Conservation (phyloP, 1,139 yeast genomes). For the Saccharomyces hybrid region DNA sequence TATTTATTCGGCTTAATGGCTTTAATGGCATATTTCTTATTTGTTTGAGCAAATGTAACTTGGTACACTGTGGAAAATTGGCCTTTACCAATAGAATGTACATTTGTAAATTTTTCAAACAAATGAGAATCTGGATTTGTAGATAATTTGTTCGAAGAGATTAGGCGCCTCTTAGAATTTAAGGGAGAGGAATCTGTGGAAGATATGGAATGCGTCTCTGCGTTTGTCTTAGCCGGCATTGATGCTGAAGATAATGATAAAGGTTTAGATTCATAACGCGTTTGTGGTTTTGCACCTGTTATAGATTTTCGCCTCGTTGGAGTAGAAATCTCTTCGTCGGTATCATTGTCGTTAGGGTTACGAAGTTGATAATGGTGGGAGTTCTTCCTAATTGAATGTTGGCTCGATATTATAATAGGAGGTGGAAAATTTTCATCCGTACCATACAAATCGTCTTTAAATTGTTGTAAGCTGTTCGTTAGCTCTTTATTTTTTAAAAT, state of each 20-base stretch:
- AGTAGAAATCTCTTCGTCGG: slow-evolving; percentile 16
- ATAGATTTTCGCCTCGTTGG: slow-evolving; percentile 19
- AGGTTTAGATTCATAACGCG: neutral
- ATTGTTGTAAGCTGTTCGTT: slow-evolving; percentile 30
- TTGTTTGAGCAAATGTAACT: slow-evolving; percentile 54
- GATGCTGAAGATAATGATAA: neutral
- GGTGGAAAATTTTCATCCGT: slow-evolving; percentile 14
- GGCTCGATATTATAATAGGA: slow-evolving; percentile 3
- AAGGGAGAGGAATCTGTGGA: slow-evolving; percentile 6
- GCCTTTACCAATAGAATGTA: slow-evolving; percentile 69
- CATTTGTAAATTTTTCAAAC: slow-evolving; percentile 61
- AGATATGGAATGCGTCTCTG: neutral
- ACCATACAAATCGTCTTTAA: slow-evolving; percentile 33
- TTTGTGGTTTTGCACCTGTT: slow-evolving; percentile 4
- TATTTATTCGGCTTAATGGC: slow-evolving; percentile 47
- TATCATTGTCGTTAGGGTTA: slow-evolving; percentile 5
- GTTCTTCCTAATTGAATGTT: neutral
- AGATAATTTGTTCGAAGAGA: slow-evolving; percentile 31
- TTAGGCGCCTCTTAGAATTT: slow-evolving; percentile 10
- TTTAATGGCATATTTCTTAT: slow-evolving; percentile 67
- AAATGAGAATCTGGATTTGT: slow-evolving; percentile 40
- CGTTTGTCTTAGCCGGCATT: neutral
- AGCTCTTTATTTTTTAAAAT: slow-evolving; percentile 28
- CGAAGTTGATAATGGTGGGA: neutral
- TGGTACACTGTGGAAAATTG: slow-evolving; percentile 86